Evolutionary conservation across 805 yeast genomes (phyloP).

Genomic region (Soucietia sequanensis): DNA sequence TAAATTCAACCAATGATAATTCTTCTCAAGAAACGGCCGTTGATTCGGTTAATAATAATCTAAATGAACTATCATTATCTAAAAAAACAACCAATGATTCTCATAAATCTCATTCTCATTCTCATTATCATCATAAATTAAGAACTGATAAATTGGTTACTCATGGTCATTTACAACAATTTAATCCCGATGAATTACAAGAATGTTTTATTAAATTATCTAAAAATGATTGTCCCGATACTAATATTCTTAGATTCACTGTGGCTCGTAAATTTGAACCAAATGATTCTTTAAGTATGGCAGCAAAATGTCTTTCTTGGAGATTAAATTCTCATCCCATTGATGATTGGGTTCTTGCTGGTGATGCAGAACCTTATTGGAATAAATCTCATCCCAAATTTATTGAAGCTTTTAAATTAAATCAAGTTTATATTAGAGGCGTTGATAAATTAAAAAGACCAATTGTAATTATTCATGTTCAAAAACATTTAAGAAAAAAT

Average conservation of each 20-base stretch:
- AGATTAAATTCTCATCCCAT: constrained; percentile 57
- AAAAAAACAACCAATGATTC: neutral
- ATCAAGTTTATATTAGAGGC: constrained; percentile 71
- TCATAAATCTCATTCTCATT: neutral
- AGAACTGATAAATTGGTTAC: neutral
- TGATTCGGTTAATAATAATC: no score
- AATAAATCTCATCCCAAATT: constrained; percentile 36
- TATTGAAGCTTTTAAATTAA: constrained; percentile 51
- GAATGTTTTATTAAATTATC: neutral
- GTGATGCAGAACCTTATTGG: constrained; percentile 59
- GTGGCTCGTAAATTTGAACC: constrained; percentile 82
- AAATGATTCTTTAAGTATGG: constrained; percentile 62
- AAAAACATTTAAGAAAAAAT: constrained; percentile 20
- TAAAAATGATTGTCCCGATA: constrained; percentile 77
- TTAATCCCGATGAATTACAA: constrained; percentile 1
- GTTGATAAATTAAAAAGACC: constrained; percentile 49
- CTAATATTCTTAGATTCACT: constrained; percentile 62
- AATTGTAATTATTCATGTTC: constrained; percentile 16
- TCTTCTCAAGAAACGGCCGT: neutral
- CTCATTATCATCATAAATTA: neutral
- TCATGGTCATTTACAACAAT: constrained; percentile 2
- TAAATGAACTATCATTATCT: no score
- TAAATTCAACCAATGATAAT: constrained; percentile 1
- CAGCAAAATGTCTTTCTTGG: constrained; percentile 68
- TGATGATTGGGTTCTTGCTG: constrained; percentile 56